A percentile compares a stretch with the other conserved stretches of the same genome.
Evolutionary conservation across 805 yeast species (phyloP).

Genomic region (Nakazawaea holstii): DNA sequence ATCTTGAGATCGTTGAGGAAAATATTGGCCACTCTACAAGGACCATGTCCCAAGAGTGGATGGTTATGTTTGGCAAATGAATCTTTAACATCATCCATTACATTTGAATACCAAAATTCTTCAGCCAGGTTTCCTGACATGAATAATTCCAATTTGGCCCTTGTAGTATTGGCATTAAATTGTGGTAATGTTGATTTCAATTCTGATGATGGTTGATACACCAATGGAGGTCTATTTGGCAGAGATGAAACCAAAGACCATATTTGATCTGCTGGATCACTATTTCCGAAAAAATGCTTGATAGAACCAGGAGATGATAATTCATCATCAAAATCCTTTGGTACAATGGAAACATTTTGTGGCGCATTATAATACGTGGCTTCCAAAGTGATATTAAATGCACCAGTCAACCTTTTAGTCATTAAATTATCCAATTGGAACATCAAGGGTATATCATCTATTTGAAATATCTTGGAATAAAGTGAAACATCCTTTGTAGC

Average conservation of each 20-base stretch:
- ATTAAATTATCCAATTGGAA: conserved; percentile 65
- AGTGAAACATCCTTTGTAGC: conserved; percentile 60
- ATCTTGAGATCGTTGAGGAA: conserved; percentile 55
- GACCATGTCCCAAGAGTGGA: conserved; percentile 56
- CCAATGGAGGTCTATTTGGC: conserved; percentile 34
- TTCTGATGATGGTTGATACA: conserved; percentile 37
- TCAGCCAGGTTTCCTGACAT: conserved; percentile 75
- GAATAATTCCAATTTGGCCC: conserved; percentile 52
- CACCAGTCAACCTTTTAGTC: conserved; percentile 52
- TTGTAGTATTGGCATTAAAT: conserved; percentile 51
- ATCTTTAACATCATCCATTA: conserved; percentile 39
- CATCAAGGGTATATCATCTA: conserved; percentile 32
- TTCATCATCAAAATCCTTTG: conserved; percentile 14
- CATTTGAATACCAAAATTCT: conserved; percentile 77
- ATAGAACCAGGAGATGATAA: conserved; percentile 15
- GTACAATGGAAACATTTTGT: conserved; percentile 12
- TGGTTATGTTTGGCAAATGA: conserved; percentile 35
- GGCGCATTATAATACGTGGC: conserved; percentile 43
- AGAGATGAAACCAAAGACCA: conserved; percentile 28
- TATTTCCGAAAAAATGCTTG: conserved; percentile 22
- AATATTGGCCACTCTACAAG: conserved; percentile 62
- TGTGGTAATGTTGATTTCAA: conserved; percentile 36
- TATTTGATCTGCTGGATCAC: conserved; percentile 33
- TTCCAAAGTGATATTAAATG: conserved; percentile 45
- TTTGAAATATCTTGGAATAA: conserved; percentile 44